Base-by-base conservation (phyloP, 768 basidiomycete species). In the Mycena vulgaris region DNA sequence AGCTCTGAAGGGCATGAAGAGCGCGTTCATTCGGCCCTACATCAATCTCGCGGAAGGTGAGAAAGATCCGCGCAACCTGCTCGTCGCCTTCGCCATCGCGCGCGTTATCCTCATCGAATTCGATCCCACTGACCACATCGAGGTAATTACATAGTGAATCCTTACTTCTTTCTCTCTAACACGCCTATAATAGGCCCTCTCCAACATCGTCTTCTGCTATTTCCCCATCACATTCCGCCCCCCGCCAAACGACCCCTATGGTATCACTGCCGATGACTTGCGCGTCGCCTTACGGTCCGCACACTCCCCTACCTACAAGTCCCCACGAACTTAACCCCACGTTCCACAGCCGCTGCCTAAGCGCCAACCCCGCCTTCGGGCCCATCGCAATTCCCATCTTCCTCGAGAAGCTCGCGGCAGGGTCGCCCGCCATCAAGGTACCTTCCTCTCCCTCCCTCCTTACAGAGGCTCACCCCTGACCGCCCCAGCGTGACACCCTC, bases 161-260 rank as follows among this genome's bases (percentile, higher is more conserved):
- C 75, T 51, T 48, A 5, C 27, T 30, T 30, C 10, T 39, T 37
- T 31, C 21, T 63, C 47, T 30, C 40, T 42, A n/a, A 51, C 23
- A 33, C 8, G 37, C 52, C 8, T 27, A 3, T 23, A 5, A 8
- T 74, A 98, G 96, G 89, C 92, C 59, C 84, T 99, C 55, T 99
- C 97, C 82, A 95, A 98, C 75, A 92, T 98, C 78, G 94, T 92
- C 0, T 99, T 97, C 80, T 99, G 98, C 79, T 99, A 99, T 80
- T 99, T 98, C 82, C 98, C 98, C 0, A 99, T 99, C 64, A 95
- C 96, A 0, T 99, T 98, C 83, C 89, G 93, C 66, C 96, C 97
- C 11, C 95, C 97, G 21, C 93, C 95, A 1, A 92, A 96, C 74
- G 96, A 99, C 77, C 96, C 95, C 21, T 96, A 97, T 78, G 93